Evolutionary conservation across 2,329 filamentous ascomycete genomes (phyloP).

Genomic region (Exophiala mesophila): DNA sequence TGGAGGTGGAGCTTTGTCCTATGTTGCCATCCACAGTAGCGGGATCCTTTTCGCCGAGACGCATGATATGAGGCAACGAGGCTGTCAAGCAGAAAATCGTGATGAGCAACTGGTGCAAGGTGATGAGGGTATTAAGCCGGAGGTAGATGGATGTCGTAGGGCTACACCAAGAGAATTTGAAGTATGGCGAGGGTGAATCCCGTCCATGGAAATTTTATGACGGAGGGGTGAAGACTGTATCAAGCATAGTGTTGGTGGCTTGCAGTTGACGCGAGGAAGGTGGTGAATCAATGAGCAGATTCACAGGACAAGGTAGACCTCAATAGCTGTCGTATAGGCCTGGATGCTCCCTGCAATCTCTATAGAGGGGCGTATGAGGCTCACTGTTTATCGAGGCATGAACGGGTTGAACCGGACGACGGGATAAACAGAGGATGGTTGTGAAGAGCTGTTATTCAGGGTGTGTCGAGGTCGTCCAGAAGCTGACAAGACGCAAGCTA

Average conservation of each 20-base stretch:
- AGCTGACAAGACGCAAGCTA: no score
- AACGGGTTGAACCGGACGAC: constrained; percentile 17
- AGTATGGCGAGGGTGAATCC: constrained; percentile 8
- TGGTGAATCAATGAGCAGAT: no score
- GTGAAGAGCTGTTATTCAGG: no score
- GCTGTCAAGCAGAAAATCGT: constrained; percentile 1
- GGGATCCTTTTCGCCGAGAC: constrained; percentile 22
- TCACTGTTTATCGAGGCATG: constrained; percentile 8
- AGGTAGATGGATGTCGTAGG: constrained; percentile 6
- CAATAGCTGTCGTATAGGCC: no score
- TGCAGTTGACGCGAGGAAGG: no score
- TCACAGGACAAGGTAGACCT: no score
- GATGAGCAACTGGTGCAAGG: background rate
- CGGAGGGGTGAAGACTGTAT: constrained; percentile 5
- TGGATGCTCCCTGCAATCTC: no score
- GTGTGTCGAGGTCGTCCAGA: no score
- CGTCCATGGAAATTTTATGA: constrained; percentile 24
- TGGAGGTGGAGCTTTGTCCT: constrained; percentile 18
- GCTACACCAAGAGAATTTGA: constrained; percentile 14
- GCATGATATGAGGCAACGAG: constrained; percentile 13
- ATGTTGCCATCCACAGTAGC: constrained; percentile 21
- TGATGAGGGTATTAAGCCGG: constrained; percentile 1
- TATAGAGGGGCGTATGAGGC: constrained; percentile 4
- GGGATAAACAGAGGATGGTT: constrained; percentile 3
- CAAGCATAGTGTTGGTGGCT: constrained; percentile 17